These are phyloP conservation scores for Garcia nutans DNA, from an alignment of 345 rosid genomes.

Conservation along the genomic window DNA sequence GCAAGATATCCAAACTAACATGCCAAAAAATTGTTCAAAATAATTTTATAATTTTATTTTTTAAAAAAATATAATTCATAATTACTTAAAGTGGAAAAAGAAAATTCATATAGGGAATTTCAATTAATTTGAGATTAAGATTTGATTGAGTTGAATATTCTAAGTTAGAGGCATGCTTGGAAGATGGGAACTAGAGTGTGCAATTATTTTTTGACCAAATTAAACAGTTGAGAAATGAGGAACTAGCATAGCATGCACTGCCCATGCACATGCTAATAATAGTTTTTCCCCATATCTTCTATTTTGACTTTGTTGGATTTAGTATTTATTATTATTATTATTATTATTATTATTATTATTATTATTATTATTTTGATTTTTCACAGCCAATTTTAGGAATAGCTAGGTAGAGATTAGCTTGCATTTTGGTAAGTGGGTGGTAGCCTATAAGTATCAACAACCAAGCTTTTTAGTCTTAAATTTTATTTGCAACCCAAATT, in stretches of 20 bases:
- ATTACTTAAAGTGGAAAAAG: too few relatives aligned
- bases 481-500: too few relatives aligned
- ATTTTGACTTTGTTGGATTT: slow-evolving; percentile 18
- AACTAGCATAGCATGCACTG: not conserved
- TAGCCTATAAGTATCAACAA: slow-evolving; percentile 33
- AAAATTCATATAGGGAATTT: too few relatives aligned
- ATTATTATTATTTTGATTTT: not conserved
- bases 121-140: too few relatives aligned
- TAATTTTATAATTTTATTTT: too few relatives aligned
- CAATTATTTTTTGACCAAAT: not conserved
- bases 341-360: too few relatives aligned
- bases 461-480: not conserved
- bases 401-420: slow-evolving; percentile 33
- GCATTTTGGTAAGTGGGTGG: slow-evolving; percentile 30
- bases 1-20: too few relatives aligned
- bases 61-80: too few relatives aligned
- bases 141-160: not conserved
- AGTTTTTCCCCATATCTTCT: slow-evolving; percentile 5
- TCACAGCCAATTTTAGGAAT: not conserved
- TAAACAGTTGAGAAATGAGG: not conserved
- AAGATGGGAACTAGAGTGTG: not conserved
- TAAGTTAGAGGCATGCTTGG: not conserved
- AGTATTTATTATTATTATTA: too few relatives aligned
- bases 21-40: too few relatives aligned
- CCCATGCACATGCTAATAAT: not conserved